A percentile compares a stretch with the other conserved stretches of the same genome.
phyloP scores from a whole-genome alignment of 495 filamentous ascomycete genomes.

The Penicillium taxi region DNA sequence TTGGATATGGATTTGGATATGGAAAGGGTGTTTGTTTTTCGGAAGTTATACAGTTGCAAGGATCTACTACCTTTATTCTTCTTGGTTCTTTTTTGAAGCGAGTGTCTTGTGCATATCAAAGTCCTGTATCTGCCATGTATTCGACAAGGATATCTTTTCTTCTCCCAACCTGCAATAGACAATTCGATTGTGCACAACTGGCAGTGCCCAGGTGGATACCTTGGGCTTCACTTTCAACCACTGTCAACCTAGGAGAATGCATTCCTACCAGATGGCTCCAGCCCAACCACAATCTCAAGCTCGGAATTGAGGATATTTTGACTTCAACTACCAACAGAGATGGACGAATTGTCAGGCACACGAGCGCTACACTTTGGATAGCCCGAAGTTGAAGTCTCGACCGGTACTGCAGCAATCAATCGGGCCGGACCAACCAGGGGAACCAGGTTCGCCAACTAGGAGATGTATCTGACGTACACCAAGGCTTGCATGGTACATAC shows the following conservation, averaged over 20 bases:
- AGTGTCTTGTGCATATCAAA: neutral
- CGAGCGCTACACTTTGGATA: slow-evolving; percentile 5
- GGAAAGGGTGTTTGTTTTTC: too few species aligned
- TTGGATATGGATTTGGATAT: too few species aligned
- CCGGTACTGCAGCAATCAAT: slow-evolving; percentile 15
- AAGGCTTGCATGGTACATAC: slow-evolving; percentile 5
- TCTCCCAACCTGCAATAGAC: too few species aligned
- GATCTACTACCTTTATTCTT: slow-evolving; percentile 1
- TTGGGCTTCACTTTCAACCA: slow-evolving; percentile 8
- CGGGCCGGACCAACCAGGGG: slow-evolving; percentile 14
- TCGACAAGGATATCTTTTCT: too few species aligned
- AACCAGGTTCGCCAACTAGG: too few species aligned
- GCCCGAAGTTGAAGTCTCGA: slow-evolving; percentile 15
- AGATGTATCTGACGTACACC: slow-evolving; percentile 6
- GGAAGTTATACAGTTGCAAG: too few species aligned
- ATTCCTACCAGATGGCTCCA: slow-evolving; percentile 6
- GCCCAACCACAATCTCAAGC: slow-evolving; percentile 12
- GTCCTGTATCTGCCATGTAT: too few species aligned
- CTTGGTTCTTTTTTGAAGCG: slow-evolving; percentile 1
- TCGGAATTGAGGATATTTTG: too few species aligned
- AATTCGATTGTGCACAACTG: too few species aligned
- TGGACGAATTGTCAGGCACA: slow-evolving; percentile 6
- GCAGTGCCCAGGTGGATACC: neutral
- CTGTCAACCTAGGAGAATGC: slow-evolving; percentile 12
- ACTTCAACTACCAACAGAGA: too few species aligned